phyloP scores from a whole-genome alignment of 768 basidiomycete genomes.

The Boletus pseudopeckii region DNA sequence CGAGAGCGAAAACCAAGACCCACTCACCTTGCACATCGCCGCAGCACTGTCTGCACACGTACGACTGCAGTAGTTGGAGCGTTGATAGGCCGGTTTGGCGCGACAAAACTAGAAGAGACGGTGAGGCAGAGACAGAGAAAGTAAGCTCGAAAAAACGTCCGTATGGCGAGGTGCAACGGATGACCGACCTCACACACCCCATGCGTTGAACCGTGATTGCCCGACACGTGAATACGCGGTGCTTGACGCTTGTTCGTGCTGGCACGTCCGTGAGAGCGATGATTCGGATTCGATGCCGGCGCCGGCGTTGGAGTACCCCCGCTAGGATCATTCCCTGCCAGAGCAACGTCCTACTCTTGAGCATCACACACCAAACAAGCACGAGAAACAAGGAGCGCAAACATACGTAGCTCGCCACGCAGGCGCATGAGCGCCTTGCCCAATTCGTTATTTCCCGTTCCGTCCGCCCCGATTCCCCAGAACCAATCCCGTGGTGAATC shows the following conservation, averaged over 20 bases:
- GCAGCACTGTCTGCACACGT: constrained; percentile 50
- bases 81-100: constrained; percentile 52
- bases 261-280: background rate
- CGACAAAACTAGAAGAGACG: constrained; percentile 45
- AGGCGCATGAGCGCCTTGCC: constrained; percentile 68
- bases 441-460: constrained; percentile 66
- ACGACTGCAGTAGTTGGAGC: constrained; percentile 59
- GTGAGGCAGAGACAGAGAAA: background rate
- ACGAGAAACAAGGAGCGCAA: background rate
- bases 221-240: constrained; percentile 7
- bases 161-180: background rate
- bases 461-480: constrained; percentile 70
- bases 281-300: constrained; percentile 1
- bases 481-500: constrained; percentile 73
- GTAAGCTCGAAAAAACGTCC: background rate
- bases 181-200: constrained; percentile 24
- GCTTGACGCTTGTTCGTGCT: constrained; percentile 5
- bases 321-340: constrained; percentile 11
- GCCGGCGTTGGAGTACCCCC: background rate
- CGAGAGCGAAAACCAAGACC: background rate
- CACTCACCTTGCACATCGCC: constrained; percentile 23
- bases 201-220: constrained; percentile 2
- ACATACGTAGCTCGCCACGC: constrained; percentile 48
- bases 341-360: background rate
- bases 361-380: background rate